Evolutionary conservation across 345 rosid genomes (phyloP).

Genomic region (Linum tenue): DNA sequence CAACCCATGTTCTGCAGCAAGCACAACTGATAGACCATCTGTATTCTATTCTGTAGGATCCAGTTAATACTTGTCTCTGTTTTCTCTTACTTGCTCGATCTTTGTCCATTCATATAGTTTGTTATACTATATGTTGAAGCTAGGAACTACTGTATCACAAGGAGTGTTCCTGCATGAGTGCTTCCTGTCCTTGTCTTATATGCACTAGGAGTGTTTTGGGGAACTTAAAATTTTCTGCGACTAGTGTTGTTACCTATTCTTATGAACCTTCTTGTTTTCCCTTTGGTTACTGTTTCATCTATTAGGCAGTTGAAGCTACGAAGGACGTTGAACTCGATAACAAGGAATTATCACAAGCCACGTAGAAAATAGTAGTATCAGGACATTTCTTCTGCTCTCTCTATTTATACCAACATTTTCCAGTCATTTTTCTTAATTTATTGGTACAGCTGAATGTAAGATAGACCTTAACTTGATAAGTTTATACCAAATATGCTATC

Average conservation of each 20-base stretch:
- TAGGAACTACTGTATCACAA: background rate
- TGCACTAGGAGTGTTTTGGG: too few relatives aligned
- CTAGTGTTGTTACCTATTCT: too few relatives aligned
- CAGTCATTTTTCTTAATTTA: slow-evolving; percentile 86
- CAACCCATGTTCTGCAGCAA: slow-evolving; percentile 93
- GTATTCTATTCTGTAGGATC: too few relatives aligned
- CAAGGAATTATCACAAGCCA: slow-evolving; percentile 74
- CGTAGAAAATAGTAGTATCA: slow-evolving; percentile 68
- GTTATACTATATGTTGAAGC: background rate
- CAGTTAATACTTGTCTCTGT: slow-evolving; percentile 34
- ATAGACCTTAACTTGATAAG: too few relatives aligned
- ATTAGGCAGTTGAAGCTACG: slow-evolving; percentile 88
- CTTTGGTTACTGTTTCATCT: slow-evolving; percentile 7
- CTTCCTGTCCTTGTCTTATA: too few relatives aligned
- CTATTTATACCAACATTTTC: slow-evolving; percentile 73
- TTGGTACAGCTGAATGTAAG: slow-evolving; percentile 70
- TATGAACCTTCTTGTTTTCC: background rate
- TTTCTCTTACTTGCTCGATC: background rate
- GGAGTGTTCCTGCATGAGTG: too few relatives aligned
- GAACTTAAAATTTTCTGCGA: too few relatives aligned
- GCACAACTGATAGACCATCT: slow-evolving; percentile 80
- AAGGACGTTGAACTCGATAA: slow-evolving; percentile 79
- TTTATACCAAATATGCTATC: too few relatives aligned
- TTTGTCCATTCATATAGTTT: background rate
- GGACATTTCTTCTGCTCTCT: slow-evolving; percentile 80